Percentiles rank a stretch among this genome's conserved stretches.
phyloP scores from a whole-genome alignment of 305 asterid species.

The Fraxinus floribunda region DNA sequence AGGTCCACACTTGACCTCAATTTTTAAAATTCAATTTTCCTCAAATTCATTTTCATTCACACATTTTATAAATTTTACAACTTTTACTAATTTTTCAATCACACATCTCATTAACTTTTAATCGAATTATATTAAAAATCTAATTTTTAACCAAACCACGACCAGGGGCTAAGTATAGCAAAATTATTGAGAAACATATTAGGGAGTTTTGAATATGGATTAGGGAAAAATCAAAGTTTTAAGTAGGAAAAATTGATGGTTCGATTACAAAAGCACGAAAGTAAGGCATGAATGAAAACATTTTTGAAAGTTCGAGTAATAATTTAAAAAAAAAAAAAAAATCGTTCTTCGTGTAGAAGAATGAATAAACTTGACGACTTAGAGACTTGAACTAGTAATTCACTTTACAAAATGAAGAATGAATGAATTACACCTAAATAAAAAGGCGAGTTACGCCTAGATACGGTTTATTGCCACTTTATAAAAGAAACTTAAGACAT shows the following conservation, averaged over 20 bases:
- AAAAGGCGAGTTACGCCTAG: neutral
- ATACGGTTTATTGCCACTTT: neutral
- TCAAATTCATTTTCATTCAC: neutral
- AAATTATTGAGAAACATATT: neutral
- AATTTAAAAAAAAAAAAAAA: neutral
- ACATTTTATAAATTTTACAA: neutral
- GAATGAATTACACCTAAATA: neutral
- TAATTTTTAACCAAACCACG: neutral
- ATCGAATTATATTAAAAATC: neutral
- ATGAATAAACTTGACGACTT: neutral
- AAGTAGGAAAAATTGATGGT: neutral
- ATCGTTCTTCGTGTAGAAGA: neutral
- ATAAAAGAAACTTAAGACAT: neutral
- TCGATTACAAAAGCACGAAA: neutral
- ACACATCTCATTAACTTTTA: neutral
- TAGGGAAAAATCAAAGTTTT: neutral
- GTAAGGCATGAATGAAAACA: neutral
- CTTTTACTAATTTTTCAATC: neutral
- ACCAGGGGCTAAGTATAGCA: neutral
- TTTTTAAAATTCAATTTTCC: neutral
- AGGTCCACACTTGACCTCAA: no score
- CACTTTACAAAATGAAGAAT: conserved; percentile 1
- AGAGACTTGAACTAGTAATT: neutral
- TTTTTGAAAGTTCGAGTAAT: neutral
- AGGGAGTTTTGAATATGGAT: neutral